Evolutionary conservation across 2,329 filamentous ascomycete genomes (phyloP), one percentile per base, ranked within the genome.

Genomic region (Epichloe sylvatica): DNA sequence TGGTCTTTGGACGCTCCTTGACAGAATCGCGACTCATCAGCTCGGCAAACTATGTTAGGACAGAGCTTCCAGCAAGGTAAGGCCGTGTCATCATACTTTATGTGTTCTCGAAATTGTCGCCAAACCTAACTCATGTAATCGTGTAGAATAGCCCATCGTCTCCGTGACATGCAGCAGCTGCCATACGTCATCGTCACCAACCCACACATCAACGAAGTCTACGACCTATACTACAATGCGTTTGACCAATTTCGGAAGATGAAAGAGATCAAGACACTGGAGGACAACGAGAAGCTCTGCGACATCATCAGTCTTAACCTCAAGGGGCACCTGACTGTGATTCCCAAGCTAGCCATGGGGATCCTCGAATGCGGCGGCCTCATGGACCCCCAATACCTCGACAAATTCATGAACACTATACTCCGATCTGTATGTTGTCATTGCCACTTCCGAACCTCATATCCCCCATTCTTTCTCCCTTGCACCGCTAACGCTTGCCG

Each of bases 101-200:
- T 25, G 4, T 38, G 30, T 30, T 3, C 7, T 8, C 17, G n/a
- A 5, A 19, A 12, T 25, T 8, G 34, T 45, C 15, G 34, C 13
- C 34, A 37, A 30, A 9, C 8, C 45, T 40, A n/a, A 53, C 49
- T 34, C 13, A 40, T 5, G 19, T 11, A 19, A 37, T 43, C 19
- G 17, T 44, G 46, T 56, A 91, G 88, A 57, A 80, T 97, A 57
- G 88, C 91, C 17, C 92, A 98, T 67, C 86, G 92, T 35, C 82
- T 98, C 54, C 87, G 94, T 52, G 91, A 98, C 64, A 97, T 98
- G 79, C 92, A 98, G 67, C 90, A 86, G 54, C 75, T 98, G 39
- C 92, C 92, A 17, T 98, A 95, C 63, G 86, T 92, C 37, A 91
- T 97, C 49, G 87, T 97, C 45, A 90, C 86, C n/a, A 98, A 98